Evolutionary conservation across 164 flowering plant species (phyloP).

Genomic region (Umbellularia californica): DNA sequence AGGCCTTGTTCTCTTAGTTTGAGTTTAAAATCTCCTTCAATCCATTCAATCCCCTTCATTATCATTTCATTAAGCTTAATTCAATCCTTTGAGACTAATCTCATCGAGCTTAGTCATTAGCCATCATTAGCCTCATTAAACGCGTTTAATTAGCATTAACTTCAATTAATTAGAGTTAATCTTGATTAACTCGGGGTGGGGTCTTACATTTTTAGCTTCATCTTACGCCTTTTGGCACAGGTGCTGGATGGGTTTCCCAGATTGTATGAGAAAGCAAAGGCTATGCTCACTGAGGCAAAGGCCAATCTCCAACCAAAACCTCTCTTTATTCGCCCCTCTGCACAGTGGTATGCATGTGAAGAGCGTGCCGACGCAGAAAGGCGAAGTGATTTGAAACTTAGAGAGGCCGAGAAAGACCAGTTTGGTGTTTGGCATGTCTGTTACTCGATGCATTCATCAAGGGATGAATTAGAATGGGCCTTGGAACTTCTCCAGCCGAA

Average conservation of each 20-base stretch:
- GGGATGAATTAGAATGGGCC: slow-evolving; percentile 81
- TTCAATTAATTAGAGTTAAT: too few species aligned
- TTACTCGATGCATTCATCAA: slow-evolving; percentile 83
- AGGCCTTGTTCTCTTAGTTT: too few species aligned
- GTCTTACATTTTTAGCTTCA: background rate
- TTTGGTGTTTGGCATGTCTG: slow-evolving; percentile 92
- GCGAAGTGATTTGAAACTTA: slow-evolving; percentile 29
- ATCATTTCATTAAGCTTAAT: too few species aligned
- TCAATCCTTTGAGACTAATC: too few species aligned
- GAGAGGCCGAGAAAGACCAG: slow-evolving; percentile 53
- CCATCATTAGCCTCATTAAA: too few species aligned
- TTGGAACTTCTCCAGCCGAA: slow-evolving; percentile 73
- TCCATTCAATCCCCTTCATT: too few species aligned
- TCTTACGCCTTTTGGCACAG: slow-evolving; percentile 1
- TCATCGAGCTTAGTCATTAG: too few species aligned
- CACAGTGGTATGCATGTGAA: slow-evolving; percentile 80
- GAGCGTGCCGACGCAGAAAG: slow-evolving; percentile 30
- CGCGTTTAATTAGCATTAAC: too few species aligned
- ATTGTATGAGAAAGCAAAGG: slow-evolving; percentile 59
- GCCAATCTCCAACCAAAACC: slow-evolving; percentile 58
- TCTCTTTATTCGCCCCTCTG: slow-evolving; percentile 78
- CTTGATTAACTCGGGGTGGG: too few species aligned
- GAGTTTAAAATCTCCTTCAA: too few species aligned
- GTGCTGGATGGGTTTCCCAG: slow-evolving; percentile 66
- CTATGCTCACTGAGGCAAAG: slow-evolving; percentile 49